Conservation (phyloP, 495 filamentous ascomycete genomes). For the Daldinia decipiens region DNA sequence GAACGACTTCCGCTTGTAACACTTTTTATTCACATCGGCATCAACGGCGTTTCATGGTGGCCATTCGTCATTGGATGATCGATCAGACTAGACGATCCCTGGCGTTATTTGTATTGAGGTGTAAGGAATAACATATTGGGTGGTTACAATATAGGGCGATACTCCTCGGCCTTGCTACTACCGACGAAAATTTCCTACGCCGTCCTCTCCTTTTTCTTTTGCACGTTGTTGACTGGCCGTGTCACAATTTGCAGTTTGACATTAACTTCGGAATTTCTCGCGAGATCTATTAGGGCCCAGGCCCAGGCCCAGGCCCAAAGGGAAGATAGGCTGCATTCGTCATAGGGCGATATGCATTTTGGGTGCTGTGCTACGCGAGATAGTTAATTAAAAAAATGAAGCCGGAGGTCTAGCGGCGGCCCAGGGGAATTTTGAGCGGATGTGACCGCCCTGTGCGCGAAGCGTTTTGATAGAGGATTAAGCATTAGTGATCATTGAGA, state of each 20-base stretch:
- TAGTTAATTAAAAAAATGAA: conserved; percentile 42
- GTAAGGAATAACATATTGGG: conserved; percentile 48
- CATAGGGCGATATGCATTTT: conserved; percentile 13
- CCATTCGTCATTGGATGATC: conserved; percentile 57
- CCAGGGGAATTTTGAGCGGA: conserved; percentile 21
- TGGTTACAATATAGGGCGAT: conserved; percentile 47
- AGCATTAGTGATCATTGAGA: conserved; percentile 42
- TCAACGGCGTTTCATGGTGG: conserved; percentile 63
- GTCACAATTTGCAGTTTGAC: conserved; percentile 35
- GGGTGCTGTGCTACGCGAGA: conserved; percentile 35
- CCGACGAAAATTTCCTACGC: conserved; percentile 47
- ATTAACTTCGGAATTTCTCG: conserved; percentile 40
- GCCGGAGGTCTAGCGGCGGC: conserved; percentile 19
- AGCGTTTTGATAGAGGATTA: conserved; percentile 41
- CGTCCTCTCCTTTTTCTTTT: conserved; percentile 60
- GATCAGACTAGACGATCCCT: conserved; percentile 50
- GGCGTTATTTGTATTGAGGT: conserved; percentile 53
- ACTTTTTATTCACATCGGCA: conserved; percentile 57
- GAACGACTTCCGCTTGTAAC: conserved; percentile 59
- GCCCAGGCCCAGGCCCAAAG: conserved; percentile 39
- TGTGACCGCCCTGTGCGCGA: conserved; percentile 38
- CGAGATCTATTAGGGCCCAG: conserved; percentile 42
- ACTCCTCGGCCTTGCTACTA: conserved; percentile 43
- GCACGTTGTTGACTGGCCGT: conserved; percentile 39
- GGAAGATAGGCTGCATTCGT: conserved; percentile 20